Evolutionary conservation across 106 monocot species (phyloP), one percentile per base, ranked within the genome.

Genomic region (Alisma plantagoaquatica): DNA sequence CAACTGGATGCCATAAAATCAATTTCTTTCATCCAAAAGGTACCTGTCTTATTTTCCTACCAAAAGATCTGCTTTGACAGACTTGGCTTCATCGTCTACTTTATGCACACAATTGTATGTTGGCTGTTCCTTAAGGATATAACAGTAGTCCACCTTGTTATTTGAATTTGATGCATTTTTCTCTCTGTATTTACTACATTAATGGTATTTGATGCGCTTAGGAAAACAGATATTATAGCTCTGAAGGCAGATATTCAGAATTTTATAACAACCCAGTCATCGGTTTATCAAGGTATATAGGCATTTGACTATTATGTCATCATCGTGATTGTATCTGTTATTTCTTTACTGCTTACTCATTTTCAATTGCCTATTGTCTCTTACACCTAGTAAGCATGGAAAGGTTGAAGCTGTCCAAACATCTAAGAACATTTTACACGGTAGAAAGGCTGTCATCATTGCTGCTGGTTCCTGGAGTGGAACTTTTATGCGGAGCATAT

Each of bases 381-480:
- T 9, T 47, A 93, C 86, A 68, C 77, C 79, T 50, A 69, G 65
- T 12, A 53, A 35, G 51, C 61, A 61, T 74, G 77, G 82, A 74
- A 65, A 33, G 27, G 74, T 83, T 72, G 79, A 93, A 72, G 87
- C 65, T 54, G 65, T 93, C 61, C 76, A 77, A 74, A 93, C 92
- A 47, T 68, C 76, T 19, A 25, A 75, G n/a, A 73, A 75, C 51
- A 69, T 72, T 44, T 56, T 87, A 28, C 70, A 72, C 57, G 66
- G 62, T 65, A 74, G 56, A 68, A 79, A 54, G 43, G 76, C 92
- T 53, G 43, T 93, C 51, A 73, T 93, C 20, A 66, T 93, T 51
- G 82, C 86, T 38, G 66, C 87, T 27, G 87, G 92, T 62, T 79
- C 92, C 18, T 93, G 92, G 86, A 83, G 73, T 26, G 77, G 83